Evolutionary conservation across 1,139 yeast genomes (phyloP).

Genomic region (Suhomyces coccinellae): DNA sequence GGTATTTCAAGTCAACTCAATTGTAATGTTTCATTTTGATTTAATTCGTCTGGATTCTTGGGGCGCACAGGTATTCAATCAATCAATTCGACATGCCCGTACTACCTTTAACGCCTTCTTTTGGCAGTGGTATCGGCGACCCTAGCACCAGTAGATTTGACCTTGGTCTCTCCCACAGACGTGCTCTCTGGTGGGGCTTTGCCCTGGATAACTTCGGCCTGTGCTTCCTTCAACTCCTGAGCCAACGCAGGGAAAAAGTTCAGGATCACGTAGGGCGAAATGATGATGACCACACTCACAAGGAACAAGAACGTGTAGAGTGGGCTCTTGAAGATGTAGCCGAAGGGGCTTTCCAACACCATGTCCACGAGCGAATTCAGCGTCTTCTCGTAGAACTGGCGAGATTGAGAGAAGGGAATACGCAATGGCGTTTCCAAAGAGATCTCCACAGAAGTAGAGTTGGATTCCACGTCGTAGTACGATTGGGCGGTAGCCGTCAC

Average conservation of each 20-base stretch:
- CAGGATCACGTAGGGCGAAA: constrained; percentile 35
- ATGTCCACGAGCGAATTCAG: constrained; percentile 35
- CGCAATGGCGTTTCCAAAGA: constrained; percentile 23
- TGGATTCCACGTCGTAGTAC: constrained; percentile 13
- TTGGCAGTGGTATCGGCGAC: constrained; percentile 6
- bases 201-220: constrained; percentile 10
- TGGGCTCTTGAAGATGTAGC: constrained; percentile 41
- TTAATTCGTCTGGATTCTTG: no score
- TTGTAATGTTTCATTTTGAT: no score
- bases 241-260: constrained; percentile 42
- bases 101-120: constrained; percentile 11
- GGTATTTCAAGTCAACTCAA: no score
- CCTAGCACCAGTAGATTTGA: constrained; percentile 10
- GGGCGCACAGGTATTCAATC: no score
- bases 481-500: constrained; percentile 25
- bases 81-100: no score
- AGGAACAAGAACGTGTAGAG: constrained; percentile 38
- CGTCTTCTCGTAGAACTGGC: constrained; percentile 39
- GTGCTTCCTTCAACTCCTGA: constrained; percentile 32
- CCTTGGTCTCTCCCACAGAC: not conserved
- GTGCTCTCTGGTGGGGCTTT: not conserved
- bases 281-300: constrained; percentile 32
- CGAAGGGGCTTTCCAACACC: constrained; percentile 45
- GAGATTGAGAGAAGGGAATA: constrained; percentile 24
- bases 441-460: constrained; percentile 20